Evolutionary conservation across 2,329 filamentous ascomycete species (phyloP).

Genomic region (Thermomyces lanuginosus): DNA sequence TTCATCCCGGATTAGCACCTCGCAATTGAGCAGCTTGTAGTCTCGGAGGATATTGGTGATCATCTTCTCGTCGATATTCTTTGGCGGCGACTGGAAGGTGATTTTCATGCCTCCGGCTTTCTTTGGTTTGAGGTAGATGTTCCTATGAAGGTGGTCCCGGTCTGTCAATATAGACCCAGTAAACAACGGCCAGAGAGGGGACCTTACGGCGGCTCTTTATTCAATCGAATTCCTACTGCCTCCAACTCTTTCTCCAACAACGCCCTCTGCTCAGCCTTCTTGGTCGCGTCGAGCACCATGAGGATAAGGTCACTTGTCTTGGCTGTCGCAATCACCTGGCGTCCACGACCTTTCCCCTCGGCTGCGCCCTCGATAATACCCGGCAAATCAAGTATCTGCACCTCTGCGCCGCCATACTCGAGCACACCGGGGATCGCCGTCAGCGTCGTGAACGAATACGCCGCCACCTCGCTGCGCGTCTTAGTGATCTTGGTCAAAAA

Average conservation of each 20-base stretch:
- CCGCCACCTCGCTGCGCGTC: slow-evolving; percentile 87
- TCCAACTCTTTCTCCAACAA: slow-evolving; percentile 84
- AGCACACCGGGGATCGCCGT: slow-evolving; percentile 95
- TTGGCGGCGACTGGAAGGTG: slow-evolving; percentile 78
- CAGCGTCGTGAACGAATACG: slow-evolving; percentile 92
- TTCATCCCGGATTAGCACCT: slow-evolving; percentile 88
- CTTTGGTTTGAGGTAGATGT: slow-evolving; percentile 93
- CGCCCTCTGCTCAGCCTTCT: slow-evolving; percentile 81
- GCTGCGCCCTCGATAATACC: slow-evolving; percentile 96
- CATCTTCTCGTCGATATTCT: slow-evolving; percentile 92
- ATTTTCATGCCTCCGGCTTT: slow-evolving; percentile 98
- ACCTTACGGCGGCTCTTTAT: slow-evolving; percentile 70
- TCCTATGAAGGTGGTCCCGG: too few species aligned
- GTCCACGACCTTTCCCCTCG: slow-evolving; percentile 86
- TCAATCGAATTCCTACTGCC: slow-evolving; percentile 84
- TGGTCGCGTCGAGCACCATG: slow-evolving; percentile 94
- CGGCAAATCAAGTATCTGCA: slow-evolving; percentile 90
- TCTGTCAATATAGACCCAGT: not conserved
- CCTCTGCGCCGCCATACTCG: slow-evolving; percentile 94
- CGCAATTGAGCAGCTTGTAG: slow-evolving; percentile 97
- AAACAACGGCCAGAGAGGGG: not conserved
- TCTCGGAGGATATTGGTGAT: slow-evolving; percentile 92
- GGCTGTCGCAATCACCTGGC: slow-evolving; percentile 92
- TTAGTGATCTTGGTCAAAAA: slow-evolving; percentile 99
- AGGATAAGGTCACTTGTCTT: slow-evolving; percentile 96